Conservation (phyloP, 495 filamentous ascomycete species). For the Daldinia decipiens region DNA sequence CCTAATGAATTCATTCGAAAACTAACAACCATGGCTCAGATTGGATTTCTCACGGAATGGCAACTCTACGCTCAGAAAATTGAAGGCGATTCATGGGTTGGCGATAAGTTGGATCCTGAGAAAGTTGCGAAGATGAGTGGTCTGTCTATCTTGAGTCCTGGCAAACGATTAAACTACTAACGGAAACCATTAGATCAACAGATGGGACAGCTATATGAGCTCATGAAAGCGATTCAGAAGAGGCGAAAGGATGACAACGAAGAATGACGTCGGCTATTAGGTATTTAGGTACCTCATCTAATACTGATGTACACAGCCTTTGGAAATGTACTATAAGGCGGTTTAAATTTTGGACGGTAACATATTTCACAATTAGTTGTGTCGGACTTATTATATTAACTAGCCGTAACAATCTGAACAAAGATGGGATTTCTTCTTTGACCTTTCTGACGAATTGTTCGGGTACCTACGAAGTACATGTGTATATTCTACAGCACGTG, state of each 20-base stretch:
- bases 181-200: slow-evolving; percentile 76
- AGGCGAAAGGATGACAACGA: slow-evolving; percentile 57
- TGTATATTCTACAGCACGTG: too few species aligned
- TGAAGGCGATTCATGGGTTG: slow-evolving; percentile 85
- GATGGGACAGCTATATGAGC: slow-evolving; percentile 89
- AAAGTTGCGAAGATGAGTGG: slow-evolving; percentile 96
- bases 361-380: too few species aligned
- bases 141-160: slow-evolving; percentile 55
- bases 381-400: too few species aligned
- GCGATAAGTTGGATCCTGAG: slow-evolving; percentile 76
- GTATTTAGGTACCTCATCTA: too few species aligned
- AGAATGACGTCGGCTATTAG: slow-evolving; percentile 19
- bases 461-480: too few species aligned
- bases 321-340: too few species aligned
- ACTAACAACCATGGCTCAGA: slow-evolving; percentile 58
- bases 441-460: too few species aligned
- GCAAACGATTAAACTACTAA: slow-evolving; percentile 6
- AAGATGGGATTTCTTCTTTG: too few species aligned
- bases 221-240: slow-evolving; percentile 86
- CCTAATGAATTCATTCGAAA: neutral
- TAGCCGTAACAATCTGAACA: neutral
- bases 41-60: slow-evolving; percentile 97
- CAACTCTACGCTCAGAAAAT: slow-evolving; percentile 91
- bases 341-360: too few species aligned
- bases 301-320: too few species aligned